Evolutionary conservation across 495 filamentous ascomycete species (phyloP).

Genomic region (Podospora tetraspora): DNA sequence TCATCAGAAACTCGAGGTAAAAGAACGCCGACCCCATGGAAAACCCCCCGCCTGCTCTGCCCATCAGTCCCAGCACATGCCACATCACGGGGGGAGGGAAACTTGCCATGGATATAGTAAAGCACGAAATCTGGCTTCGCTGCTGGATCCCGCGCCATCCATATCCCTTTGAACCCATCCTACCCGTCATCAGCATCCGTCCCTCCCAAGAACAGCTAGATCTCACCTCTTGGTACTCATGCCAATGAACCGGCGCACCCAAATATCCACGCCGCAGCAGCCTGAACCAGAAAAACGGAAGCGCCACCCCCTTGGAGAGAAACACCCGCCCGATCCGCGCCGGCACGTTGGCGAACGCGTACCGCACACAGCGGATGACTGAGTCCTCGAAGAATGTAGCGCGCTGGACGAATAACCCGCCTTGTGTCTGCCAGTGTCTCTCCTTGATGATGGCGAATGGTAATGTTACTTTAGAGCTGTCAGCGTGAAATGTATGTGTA

Average conservation of each 20-base stretch:
- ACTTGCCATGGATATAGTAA: slow-evolving; percentile 67
- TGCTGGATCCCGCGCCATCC: slow-evolving; percentile 50
- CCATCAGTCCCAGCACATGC: not conserved
- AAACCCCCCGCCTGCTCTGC: slow-evolving; percentile 59
- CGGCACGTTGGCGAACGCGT: slow-evolving; percentile 66
- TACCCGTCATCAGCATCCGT: slow-evolving; percentile 18
- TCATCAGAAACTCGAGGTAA: slow-evolving; percentile 72
- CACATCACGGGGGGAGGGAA: not conserved
- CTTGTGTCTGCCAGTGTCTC: slow-evolving; percentile 44
- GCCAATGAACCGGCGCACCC: slow-evolving; percentile 56
- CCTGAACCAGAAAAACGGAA: slow-evolving; percentile 68
- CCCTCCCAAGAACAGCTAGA: slow-evolving; percentile 13
- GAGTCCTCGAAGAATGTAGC: slow-evolving; percentile 67
- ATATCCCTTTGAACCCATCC: slow-evolving; percentile 52
- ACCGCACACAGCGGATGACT: slow-evolving; percentile 67
- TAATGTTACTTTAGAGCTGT: slow-evolving; percentile 39
- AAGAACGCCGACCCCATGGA: slow-evolving; percentile 73
- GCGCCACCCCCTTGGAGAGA: slow-evolving; percentile 63
- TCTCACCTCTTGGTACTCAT: slow-evolving; percentile 49
- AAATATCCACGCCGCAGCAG: slow-evolving; percentile 65
- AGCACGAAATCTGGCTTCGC: slow-evolving; percentile 60
- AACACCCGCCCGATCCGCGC: slow-evolving; percentile 64
- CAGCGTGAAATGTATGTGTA: not conserved
- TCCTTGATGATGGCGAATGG: slow-evolving; percentile 54
- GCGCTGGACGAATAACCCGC: slow-evolving; percentile 57